These are phyloP conservation scores for Monascus ruber DNA, from an alignment of 2,329 filamentous ascomycete species.

Conservation along the genomic window DNA sequence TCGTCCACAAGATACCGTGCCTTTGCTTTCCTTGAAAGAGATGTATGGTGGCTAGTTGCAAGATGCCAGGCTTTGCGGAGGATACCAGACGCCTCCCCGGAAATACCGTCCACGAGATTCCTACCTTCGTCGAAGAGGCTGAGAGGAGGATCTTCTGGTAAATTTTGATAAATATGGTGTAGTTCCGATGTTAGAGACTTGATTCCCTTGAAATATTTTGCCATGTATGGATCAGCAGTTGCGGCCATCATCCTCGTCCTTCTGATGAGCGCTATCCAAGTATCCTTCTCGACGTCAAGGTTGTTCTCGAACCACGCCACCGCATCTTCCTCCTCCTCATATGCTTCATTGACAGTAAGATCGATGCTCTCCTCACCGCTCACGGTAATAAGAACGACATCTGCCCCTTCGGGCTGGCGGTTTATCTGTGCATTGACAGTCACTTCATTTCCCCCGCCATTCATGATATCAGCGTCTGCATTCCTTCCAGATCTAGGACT, in stretches of 20 bases:
- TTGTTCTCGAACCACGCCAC: slow-evolving; percentile 8
- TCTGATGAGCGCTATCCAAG: slow-evolving; percentile 10
- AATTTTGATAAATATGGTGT: slow-evolving; percentile 1
- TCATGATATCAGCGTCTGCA: too few relatives aligned
- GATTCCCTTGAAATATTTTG: slow-evolving; percentile 2
- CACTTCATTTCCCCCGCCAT: too few relatives aligned
- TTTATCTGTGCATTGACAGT: too few relatives aligned
- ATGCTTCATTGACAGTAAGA: slow-evolving; percentile 1
- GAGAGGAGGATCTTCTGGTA: slow-evolving; percentile 1
- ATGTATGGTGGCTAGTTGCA: neutral
- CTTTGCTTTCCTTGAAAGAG: neutral
- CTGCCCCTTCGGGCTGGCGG: too few relatives aligned
- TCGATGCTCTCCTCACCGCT: neutral
- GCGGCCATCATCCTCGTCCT: slow-evolving; percentile 2
- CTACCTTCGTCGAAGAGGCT: slow-evolving; percentile 2
- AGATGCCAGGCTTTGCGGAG: slow-evolving; percentile 7
- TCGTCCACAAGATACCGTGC: slow-evolving; percentile 6
- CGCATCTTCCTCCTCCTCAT: slow-evolving; percentile 3
- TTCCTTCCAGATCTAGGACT: too few relatives aligned
- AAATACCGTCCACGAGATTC: slow-evolving; percentile 5
- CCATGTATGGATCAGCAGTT: neutral
- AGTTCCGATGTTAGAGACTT: slow-evolving; percentile 1
- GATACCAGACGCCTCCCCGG: slow-evolving; percentile 2
- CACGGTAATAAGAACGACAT: neutral
- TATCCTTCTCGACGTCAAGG: slow-evolving; percentile 9